These are phyloP conservation scores for Nothophoma quercina DNA, from an alignment of 2,329 filamentous ascomycete genomes.

Conservation along the genomic window DNA sequence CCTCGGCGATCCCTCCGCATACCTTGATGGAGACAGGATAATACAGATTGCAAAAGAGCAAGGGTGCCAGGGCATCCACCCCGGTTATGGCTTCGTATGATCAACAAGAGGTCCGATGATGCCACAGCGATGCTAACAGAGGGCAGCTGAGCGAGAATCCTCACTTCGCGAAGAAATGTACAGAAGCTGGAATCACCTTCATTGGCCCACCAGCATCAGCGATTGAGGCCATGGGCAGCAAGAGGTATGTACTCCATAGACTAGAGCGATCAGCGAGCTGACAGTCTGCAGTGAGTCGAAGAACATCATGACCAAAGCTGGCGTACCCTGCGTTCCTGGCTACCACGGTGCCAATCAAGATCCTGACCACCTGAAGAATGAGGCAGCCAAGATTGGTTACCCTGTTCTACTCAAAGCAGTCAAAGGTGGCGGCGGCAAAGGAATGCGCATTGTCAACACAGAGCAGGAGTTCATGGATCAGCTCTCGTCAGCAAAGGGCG, in stretches of 20 bases:
- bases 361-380: constrained; percentile 64
- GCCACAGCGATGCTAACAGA: constrained; percentile 18
- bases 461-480: constrained; percentile 67
- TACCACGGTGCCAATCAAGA: constrained; percentile 91
- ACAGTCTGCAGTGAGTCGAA: constrained; percentile 70
- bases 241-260: constrained; percentile 63
- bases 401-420: constrained; percentile 72
- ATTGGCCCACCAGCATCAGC: constrained; percentile 87
- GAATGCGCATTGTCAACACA: constrained; percentile 69
- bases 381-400: constrained; percentile 76
- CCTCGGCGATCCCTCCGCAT: constrained; percentile 82
- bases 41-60: constrained; percentile 85
- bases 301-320: constrained; percentile 95
- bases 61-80: constrained; percentile 90
- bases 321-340: constrained; percentile 93
- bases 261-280: constrained; percentile 5
- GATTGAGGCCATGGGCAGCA: constrained; percentile 86
- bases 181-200: constrained; percentile 89
- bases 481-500: constrained; percentile 69
- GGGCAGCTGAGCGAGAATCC: constrained; percentile 82
- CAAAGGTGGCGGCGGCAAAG: constrained; percentile 72
- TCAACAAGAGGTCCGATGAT: not conserved
- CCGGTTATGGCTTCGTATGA: constrained; percentile 84
- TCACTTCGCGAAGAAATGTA: constrained; percentile 85
- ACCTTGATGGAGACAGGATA: constrained; percentile 92